Percentiles rank a stretch among this genome's conserved stretches.
These are phyloP conservation scores for Paecilomyces niveus DNA, from an alignment of 2,329 filamentous ascomycete species.

Conservation along the genomic window DNA sequence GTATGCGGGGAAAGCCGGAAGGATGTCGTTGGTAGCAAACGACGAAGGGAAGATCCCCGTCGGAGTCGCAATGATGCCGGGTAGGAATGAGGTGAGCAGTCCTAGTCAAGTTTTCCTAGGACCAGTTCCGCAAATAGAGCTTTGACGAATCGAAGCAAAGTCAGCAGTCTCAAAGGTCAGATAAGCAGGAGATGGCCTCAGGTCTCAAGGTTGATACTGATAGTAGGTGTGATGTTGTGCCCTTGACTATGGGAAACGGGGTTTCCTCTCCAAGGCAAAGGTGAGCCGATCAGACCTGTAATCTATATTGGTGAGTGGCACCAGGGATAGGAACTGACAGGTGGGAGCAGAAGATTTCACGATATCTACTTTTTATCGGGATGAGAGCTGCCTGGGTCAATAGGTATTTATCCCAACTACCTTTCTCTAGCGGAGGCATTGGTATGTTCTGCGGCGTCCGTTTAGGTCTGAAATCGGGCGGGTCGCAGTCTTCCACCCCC, in stretches of 20 bases:
- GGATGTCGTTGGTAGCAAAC: not conserved
- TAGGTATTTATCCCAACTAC: not conserved
- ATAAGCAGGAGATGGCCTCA: not conserved
- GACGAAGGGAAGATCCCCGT: not conserved
- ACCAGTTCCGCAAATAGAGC: too few relatives aligned
- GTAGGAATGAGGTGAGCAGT: not conserved
- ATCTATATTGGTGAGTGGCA: not conserved
- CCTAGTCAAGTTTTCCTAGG: not conserved
- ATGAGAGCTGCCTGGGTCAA: not conserved
- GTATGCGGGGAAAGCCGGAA: conserved; percentile 15
- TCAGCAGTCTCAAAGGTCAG: not conserved
- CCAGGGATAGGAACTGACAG: not conserved
- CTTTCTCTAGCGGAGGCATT: not conserved
- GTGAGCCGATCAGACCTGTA: not conserved
- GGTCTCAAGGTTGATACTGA: not conserved
- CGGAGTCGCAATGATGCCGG: not conserved
- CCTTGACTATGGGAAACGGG: not conserved
- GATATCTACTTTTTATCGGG: not conserved
- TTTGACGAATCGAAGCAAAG: not conserved
- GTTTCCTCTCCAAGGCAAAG: not conserved
- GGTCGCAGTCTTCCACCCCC: not conserved
- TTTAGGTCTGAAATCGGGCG: not conserved
- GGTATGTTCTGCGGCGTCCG: not conserved
- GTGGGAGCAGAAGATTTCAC: not conserved
- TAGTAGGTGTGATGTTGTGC: not conserved